Evolutionary conservation across 2,329 filamentous ascomycete species (phyloP).

Genomic region (Trichoderma sp.): DNA sequence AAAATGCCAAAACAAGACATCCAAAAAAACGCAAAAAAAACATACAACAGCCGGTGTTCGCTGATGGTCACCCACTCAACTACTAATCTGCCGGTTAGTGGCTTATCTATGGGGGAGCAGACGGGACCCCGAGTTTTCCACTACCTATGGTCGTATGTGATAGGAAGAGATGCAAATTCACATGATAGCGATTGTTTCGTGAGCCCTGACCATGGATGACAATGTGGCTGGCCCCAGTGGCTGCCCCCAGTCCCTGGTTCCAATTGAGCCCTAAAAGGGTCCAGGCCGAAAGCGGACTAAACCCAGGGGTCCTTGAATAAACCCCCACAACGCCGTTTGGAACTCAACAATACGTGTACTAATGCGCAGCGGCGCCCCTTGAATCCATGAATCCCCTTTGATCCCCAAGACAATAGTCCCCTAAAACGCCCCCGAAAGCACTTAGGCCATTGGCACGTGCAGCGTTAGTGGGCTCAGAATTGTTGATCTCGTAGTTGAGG

Average conservation of each 20-base stretch:
- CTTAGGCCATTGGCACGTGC: slow-evolving; percentile 10
- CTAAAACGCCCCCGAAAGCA: background rate
- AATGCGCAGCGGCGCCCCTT: background rate
- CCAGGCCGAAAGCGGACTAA: slow-evolving; percentile 4
- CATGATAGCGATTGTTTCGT: background rate
- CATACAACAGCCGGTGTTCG: background rate
- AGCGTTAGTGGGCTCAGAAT: background rate
- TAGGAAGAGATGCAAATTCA: background rate
- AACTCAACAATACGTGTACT: background rate
- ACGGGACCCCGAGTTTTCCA: slow-evolving; percentile 1
- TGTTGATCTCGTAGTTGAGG: slow-evolving; percentile 14
- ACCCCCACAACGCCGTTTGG: slow-evolving; percentile 1
- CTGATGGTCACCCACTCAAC: background rate
- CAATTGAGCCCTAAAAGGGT: slow-evolving; percentile 1
- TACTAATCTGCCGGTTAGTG: background rate
- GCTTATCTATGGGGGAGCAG: background rate
- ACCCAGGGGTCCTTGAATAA: slow-evolving; percentile 5
- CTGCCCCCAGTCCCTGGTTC: background rate
- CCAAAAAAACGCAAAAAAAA: background rate
- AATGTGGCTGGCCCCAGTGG: background rate
- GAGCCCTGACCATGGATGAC: background rate
- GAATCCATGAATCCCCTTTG: background rate
- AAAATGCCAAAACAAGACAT: background rate
- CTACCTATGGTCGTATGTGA: slow-evolving; percentile 14
- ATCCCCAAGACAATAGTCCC: background rate